Evolutionary conservation across 306 rosid genomes (phyloP), one percentile per base, ranked within the genome.

Genomic region (Vigna unguiculata): DNA sequence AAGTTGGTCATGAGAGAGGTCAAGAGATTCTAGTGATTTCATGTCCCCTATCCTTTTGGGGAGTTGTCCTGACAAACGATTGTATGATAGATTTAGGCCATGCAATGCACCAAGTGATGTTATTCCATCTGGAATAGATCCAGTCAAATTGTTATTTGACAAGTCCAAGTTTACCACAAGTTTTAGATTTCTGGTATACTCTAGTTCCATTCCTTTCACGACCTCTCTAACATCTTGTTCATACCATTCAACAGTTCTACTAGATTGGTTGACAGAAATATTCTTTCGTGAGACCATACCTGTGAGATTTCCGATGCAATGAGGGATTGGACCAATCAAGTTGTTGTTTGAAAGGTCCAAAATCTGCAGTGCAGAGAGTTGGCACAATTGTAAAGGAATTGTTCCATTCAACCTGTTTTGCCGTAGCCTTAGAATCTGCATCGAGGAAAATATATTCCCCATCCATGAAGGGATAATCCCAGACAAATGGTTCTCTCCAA

Each of bases 391-490:
- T 20, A 53, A 5, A 47, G 85, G 87, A 61, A 86, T 69, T 32
- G 13, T 9, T 0, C 81, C 76, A 7, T 4, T 21, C 3, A 80
- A 57, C 34, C 9, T 17, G 48, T 80, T 86, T 24, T 65, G n/a
- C 1, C 17, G 25, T 3, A 83, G 9, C 16, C 53, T 77, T 14
- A 83, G 83, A 47, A 69, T 20, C 30, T 32, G 69, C 58, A 83
- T 15, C 1, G 36, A 6, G 9, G 66, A 19, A 14, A 49, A 20
- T 9, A 22, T 34, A 48, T 45, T 16, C 3, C 78, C 83, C 0
- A 51, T 70, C 82, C 82, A 80, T 24, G 58, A 6, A 16, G 90
- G 87, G 32, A 83, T 59, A 11, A 3, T 34, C 3, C 85, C 87
- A 0, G 41, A 54, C 4, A 86, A 7, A 48, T 65, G 55, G 25